Evolutionary conservation across 129 eudicot genomes (phyloP), one percentile per base, ranked within the genome.

Genomic region (Escallonia herrerae): DNA sequence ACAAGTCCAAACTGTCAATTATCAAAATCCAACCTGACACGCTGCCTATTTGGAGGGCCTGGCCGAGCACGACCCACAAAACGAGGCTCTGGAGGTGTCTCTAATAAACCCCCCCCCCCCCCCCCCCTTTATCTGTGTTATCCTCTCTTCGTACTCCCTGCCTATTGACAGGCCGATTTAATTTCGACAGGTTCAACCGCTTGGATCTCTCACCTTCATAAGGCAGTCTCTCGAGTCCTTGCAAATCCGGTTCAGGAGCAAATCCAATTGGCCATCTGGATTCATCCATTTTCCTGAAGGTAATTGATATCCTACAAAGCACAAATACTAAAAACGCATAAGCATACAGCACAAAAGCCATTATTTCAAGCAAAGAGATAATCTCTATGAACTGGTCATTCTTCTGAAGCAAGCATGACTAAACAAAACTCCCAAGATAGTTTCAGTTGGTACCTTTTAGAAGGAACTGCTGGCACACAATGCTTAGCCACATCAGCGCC

Each of bases 401-500:
- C 33, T 22, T 22, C 33, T 22, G 58, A 50, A 39, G 57, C 51
- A 57, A 15, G 43, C 63, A 68, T 12, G 22, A 53, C 58, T 53
- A n/a, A 53, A 53, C 22, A 8, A 53, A n/a, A 53, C 14, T 1
- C 14, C 14, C 58, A 53, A 22, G n/a, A 46, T 47, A 68, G 38
- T 7, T 14, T 62, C 43, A 48, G 56, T 44, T 15, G 41, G 6
- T 72, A 93, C 99, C 99, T 93, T 74, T 78, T 89, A 10, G 91
- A 69, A 58, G 96, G 91, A 64, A 93, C 96, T 14, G 95, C 95
- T 11, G 96, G 99, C 63, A 93, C 91, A 72, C 99, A 93, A 64
- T 93, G 99, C 66, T 93, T 93, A 12, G 99, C 96, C 15, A 89
- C 78, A 70, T 93, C 99, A 15, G 99, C 99, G 43, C 96, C 96